Base-by-base conservation (phyloP, 805 yeast species). In the baker's yeast (Saccharomyces cerevisiae) region DNA sequence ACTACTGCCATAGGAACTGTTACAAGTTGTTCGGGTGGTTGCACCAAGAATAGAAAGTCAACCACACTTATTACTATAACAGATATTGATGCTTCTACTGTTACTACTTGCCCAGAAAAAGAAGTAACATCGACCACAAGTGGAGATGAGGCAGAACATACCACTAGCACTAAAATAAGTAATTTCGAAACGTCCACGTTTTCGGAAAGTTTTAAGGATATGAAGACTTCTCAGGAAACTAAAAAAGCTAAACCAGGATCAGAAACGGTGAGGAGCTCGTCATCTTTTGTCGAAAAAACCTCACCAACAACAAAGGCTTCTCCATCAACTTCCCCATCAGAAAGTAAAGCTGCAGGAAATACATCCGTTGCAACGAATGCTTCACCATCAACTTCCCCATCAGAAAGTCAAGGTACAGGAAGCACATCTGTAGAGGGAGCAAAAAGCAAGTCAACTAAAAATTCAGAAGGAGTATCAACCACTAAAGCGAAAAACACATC, bases 1-100 rank as follows among this genome's bases (percentile, higher is more conserved):
- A 46, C 11, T n/a, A 36, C 53, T 22, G 36, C 55, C 47, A 32
- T 48, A 49, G 59, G 52, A 31, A 49, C 55, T n/a, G 53, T 56
- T 24, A 47, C 55, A 6, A 55, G 46, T 32, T 49, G 32, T 41
- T 31, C 51, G 13, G 27, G 46, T 6, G 41, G 46, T 48, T 48
- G 32, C 29, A 22, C 26, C 28, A 24, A 46, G 14, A 4, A 22
- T 46, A 46, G 21, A 30, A 11, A 22, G 24, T 6, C 24, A 36
- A 36, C 11, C 24, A 36, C 13, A 9, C 17, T 36, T 36, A 36
- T 22, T 8, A 17, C 43, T 17, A 11, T 5, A 36, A 36, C 43
- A 36, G 13, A 36, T 21, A 17, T 17, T 1, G 8, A 2, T 8
- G 24, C 43, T 36, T 36, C 43, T 36, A 36, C 43, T 17, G 3